Base-by-base conservation (phyloP, 2,329 filamentous ascomycete genomes). In the Xylaria sp. region DNA sequence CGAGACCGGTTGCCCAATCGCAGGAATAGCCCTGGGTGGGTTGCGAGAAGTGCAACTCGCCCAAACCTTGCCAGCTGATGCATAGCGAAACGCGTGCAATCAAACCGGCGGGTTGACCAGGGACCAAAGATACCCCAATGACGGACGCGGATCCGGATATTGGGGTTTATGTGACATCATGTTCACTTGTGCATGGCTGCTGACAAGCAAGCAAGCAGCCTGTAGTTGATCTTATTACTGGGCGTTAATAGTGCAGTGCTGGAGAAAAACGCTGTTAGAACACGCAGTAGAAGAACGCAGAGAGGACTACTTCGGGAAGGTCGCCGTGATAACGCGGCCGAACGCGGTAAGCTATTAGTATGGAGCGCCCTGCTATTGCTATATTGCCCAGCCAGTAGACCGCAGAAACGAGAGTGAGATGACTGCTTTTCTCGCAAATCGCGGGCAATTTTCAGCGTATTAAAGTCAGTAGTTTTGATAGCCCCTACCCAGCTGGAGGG, bases 81-180 rank as follows among this genome's bases (percentile, higher is more conserved):
- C 56, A 46, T 58, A 39, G 23, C 56, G 56, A 46, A 58, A 46
- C 56, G 41, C 56, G 39, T 28, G 55, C 39, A 58, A 58, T 58
- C 18, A 46, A 46, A 58, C 4, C 25, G 25, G 28, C 8, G 9
- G 28, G 15, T 10, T 18, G 25, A 18, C 18, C n/a, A 15, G 10
- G 7, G 12, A 15, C 31, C 25, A 0, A 1, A 28, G 18, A 18
- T 12, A 46, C 39, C 39, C 56, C 56, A 58, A 58, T 58, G 41
- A 34, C 56, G n/a, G 18, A 1, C n/a, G 56, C 56, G 46, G 56
- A 58, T 58, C 56, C 56, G 56, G 56, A 58, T 58, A 58, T 58
- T 58, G 18, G 56, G 56, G 56, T 58, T 46, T 46, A 58, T 31
- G 41, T 58, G 56, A 58, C 56, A 58, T 58, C 56, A 57, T 44